phyloP scores from a whole-genome alignment of 1,284 basidiomycete genomes.

The Trametes pubescens region DNA sequence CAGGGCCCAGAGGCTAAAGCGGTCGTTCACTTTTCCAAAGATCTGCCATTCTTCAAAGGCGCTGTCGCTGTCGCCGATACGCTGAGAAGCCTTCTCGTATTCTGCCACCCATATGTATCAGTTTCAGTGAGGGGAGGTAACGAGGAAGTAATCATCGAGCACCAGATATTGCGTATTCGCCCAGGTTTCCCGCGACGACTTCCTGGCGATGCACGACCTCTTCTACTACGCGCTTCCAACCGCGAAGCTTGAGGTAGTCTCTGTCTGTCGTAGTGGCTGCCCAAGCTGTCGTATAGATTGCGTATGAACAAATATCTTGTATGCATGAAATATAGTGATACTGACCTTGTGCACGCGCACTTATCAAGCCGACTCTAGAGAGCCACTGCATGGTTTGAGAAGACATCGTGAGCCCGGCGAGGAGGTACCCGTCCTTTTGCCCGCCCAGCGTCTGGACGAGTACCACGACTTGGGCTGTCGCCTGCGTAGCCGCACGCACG shows the following conservation, averaged over 20 bases:
- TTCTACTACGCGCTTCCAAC: slow-evolving; percentile 62
- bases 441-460: slow-evolving; percentile 61
- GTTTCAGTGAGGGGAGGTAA: neutral
- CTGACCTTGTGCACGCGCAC: slow-evolving; percentile 9
- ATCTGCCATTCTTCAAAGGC: slow-evolving; percentile 16
- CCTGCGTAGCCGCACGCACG: slow-evolving; percentile 54
- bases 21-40: neutral
- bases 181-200: slow-evolving; percentile 71
- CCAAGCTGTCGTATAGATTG: slow-evolving; percentile 58
- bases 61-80: slow-evolving; percentile 12
- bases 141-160: slow-evolving; percentile 27
- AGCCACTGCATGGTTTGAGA: slow-evolving; percentile 33
- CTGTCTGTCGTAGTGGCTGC: slow-evolving; percentile 72
- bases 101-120: slow-evolving; percentile 1
- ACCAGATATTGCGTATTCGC: slow-evolving; percentile 60
- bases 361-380: neutral
- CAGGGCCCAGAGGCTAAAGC: slow-evolving; percentile 43
- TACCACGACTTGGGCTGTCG: slow-evolving; percentile 67
- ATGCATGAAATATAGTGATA: too few species aligned
- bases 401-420: slow-evolving; percentile 61
- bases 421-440: slow-evolving; percentile 67
- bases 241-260: slow-evolving; percentile 68
- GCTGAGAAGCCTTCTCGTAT: slow-evolving; percentile 7
- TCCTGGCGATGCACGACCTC: slow-evolving; percentile 69
- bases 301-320: neutral